These are phyloP conservation scores for Pythium monospermum DNA, from an alignment of 352 stramenopile genomes.

Conservation along the genomic window DNA sequence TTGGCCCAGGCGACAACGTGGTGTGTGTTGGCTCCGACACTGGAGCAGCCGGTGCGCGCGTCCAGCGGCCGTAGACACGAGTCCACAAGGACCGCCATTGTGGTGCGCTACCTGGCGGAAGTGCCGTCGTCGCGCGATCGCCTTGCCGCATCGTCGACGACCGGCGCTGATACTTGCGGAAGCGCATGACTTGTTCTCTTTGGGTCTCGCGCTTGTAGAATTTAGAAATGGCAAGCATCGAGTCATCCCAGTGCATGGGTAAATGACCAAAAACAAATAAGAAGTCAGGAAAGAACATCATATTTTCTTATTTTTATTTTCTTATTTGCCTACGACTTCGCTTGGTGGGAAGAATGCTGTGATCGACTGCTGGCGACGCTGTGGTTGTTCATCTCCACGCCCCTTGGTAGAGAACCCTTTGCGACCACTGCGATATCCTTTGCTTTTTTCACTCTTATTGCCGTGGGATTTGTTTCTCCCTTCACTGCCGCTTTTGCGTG, in stretches of 20 bases:
- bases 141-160: too few relatives aligned
- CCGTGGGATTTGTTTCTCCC: constrained; percentile 9
- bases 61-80: constrained; percentile 7
- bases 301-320: neutral
- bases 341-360: constrained; percentile 4
- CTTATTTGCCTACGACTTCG: neutral
- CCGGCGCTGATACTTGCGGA: too few relatives aligned
- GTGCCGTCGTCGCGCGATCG: neutral
- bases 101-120: neutral
- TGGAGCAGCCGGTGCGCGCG: neutral
- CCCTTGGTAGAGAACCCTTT: constrained; percentile 4
- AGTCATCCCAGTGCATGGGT: neutral
- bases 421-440: constrained; percentile 14
- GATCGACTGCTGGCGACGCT: constrained; percentile 5
- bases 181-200: neutral
- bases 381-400: neutral
- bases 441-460: constrained; percentile 18
- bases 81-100: constrained; percentile 16
- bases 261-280: neutral
- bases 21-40: too few relatives aligned
- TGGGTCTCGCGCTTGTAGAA: too few relatives aligned
- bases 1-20: neutral
- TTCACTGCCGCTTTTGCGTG: constrained; percentile 6
- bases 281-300: neutral
- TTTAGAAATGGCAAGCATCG: neutral